Base-by-base conservation (phyloP, 1,284 basidiomycete genomes). In the Bothia castanella region DNA sequence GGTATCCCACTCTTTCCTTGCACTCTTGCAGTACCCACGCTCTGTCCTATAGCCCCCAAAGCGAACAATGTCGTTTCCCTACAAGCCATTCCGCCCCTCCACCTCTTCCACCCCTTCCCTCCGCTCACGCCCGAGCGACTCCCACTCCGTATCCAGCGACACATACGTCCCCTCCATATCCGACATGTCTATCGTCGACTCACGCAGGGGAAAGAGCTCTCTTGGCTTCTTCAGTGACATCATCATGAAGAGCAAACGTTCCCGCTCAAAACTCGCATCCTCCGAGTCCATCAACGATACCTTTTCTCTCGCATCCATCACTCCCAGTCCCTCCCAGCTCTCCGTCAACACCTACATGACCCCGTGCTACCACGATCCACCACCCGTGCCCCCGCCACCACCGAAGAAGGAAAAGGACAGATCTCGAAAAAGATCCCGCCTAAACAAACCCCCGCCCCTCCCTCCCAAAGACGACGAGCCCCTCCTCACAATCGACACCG, bases 401-500 rank as follows among this genome's bases (percentile, higher is more conserved):
- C 65, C 65, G 29, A 71, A 68, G 57, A 65, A 59, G 46, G 64
- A 67, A 19, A 61, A 51, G 44, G 53, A 54, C 45, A 46, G 47
- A 34, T 6, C 16, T 16, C 44, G 56, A n/a, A 68, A 54, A 49
- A 47, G 43, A 37, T 37, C 37, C 31, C 66, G 59, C 12, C 53
- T 58, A 10, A 68, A 59, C 29, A 66, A 54, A 44, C 38, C 43
- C 0, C 60, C 56, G 6, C 57, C 67, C 4, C 23, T 45, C n/a
- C 46, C 54, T 10, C 35, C 55, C 21, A 57, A 61, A 30, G 58
- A 62, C 14, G 58, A 52, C n/a, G 25, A 25, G 17, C 45, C 40
- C 16, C 30, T 55, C 13, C 51, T 66, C 58, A 74, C 73, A 19
- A 77, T 93, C 34, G 90, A 95, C 69, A 86, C 83, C 43, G 83